Evolutionary conservation across 371 early-diverging fungal genomes (phyloP), one percentile per base, ranked within the genome.

Genomic region (Mucor velutinosus): DNA sequence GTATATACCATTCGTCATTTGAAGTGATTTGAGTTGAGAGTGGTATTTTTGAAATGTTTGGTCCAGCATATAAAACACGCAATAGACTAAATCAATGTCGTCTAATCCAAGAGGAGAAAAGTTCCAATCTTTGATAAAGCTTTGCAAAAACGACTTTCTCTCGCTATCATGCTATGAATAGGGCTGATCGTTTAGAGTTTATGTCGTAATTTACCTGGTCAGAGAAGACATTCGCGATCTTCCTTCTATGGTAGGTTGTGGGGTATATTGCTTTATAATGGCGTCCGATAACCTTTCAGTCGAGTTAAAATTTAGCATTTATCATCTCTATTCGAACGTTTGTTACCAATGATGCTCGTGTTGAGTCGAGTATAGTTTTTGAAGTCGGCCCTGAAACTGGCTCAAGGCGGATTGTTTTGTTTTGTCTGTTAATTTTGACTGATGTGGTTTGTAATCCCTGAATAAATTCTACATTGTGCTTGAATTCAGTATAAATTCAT

Each of bases 41-140:
- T 83, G 71, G 25, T 79, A 78, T 49, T 37, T 49, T 63, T 29
- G 72, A 55, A 90, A 81, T 27, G 85, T 81, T 62, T 90, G 89
- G 64, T 86, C 79, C 47, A 91, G 76, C 62, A 90, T 84, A 49
- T 86, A 73, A 56, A 79, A 80, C 0, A 84, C 88, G 57, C 89
- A 87, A 56, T 88, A 81, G 57, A 91, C 75, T 67, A 90, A 67
- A 61, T 91, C 91, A 29, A 76, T 76, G 21, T 83, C 80, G 33
- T 80, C 68, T 23, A 89, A 69, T 49, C 87, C 86, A 63, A 87
- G 81, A 11, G 91, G 89, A 70, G 79, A 74, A 66, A 89, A 89
- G 25, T 85, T 80, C 90, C 91, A 90, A 41, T 83, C 83, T 17
- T 83, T 74, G 6, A 89, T 71, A 45, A 75, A 75, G 23, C 60